Evolutionary conservation across 2,329 filamentous ascomycete genomes (phyloP).

Genomic region (Ploettnerulaceae sp.): DNA sequence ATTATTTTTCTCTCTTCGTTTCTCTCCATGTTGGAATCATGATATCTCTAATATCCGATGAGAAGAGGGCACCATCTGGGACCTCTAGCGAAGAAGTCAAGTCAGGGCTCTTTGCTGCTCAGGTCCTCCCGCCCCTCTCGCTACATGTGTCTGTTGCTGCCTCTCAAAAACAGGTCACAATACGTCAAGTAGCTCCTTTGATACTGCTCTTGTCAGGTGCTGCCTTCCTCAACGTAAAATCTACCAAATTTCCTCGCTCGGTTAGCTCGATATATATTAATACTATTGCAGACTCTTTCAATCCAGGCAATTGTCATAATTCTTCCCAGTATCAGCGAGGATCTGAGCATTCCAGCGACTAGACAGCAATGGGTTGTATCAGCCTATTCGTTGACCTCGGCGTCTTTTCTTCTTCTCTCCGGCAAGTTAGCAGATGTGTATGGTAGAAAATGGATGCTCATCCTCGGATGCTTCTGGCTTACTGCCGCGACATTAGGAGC

Average conservation of each 20-base stretch:
- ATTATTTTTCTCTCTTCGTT: too few relatives aligned
- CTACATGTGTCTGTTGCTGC: conserved; percentile 2
- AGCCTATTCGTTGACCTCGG: conserved; percentile 40
- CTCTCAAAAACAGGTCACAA: conserved; percentile 20
- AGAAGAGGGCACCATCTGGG: not conserved
- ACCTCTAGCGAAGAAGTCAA: not conserved
- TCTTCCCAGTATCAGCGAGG: conserved; percentile 27
- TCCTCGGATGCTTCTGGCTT: conserved; percentile 53
- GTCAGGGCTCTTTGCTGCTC: not conserved
- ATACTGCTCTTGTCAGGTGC: conserved; percentile 26
- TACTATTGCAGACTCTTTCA: conserved; percentile 46
- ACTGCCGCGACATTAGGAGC: conserved; percentile 53
- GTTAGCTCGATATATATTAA: not conserved
- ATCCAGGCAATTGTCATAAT: conserved; percentile 58
- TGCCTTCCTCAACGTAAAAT: conserved; percentile 26
- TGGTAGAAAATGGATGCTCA: conserved; percentile 43
- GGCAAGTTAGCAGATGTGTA: conserved; percentile 49
- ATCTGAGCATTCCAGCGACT: conserved; percentile 29
- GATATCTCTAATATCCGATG: too few relatives aligned
- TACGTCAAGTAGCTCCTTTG: conserved; percentile 28
- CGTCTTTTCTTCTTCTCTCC: conserved; percentile 44
- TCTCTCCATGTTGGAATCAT: too few relatives aligned
- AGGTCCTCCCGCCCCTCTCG: not conserved
- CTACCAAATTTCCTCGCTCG: not conserved
- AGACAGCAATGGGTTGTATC: conserved; percentile 35